Evolutionary conservation across 1,284 basidiomycete genomes (phyloP).

Genomic region (Hymenochaete sp.): DNA sequence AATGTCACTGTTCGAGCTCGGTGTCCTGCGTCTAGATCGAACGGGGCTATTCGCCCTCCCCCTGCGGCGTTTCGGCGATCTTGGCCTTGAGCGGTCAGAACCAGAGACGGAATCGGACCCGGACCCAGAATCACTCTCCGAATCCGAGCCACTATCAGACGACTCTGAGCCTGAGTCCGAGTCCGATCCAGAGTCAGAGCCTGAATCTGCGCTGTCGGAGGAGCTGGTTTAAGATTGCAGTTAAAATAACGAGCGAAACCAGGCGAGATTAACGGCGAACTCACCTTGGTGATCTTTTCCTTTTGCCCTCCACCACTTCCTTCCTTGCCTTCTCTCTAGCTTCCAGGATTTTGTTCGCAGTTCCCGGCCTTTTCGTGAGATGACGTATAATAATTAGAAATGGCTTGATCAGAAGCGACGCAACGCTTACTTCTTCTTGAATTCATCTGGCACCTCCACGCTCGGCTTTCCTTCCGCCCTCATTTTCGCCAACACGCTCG

Average conservation of each 20-base stretch:
- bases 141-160: constrained; percentile 3
- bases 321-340: constrained; percentile 50
- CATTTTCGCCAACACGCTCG: constrained; percentile 50
- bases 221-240: constrained; percentile 23
- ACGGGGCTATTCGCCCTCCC: no score
- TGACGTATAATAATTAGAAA: constrained; percentile 7
- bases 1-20: no score
- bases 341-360: constrained; percentile 64
- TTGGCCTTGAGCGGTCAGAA: constrained; percentile 2
- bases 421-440: constrained; percentile 60
- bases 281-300: constrained; percentile 34
- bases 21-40: no score
- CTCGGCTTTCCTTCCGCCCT: constrained; percentile 59
- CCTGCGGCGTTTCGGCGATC: constrained; percentile 2
- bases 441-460: constrained; percentile 72
- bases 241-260: constrained; percentile 1
- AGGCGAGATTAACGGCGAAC: constrained; percentile 10
- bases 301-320: constrained; percentile 30
- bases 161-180: constrained; percentile 37
- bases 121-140: background rate
- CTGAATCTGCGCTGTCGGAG: constrained; percentile 30
- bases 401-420: background rate
- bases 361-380: constrained; percentile 42
- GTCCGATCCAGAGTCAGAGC: constrained; percentile 36
- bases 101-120: constrained; percentile 5